Evolutionary conservation across 2,329 filamentous ascomycete species (phyloP).

Genomic region (Calonectria multiphialidica): DNA sequence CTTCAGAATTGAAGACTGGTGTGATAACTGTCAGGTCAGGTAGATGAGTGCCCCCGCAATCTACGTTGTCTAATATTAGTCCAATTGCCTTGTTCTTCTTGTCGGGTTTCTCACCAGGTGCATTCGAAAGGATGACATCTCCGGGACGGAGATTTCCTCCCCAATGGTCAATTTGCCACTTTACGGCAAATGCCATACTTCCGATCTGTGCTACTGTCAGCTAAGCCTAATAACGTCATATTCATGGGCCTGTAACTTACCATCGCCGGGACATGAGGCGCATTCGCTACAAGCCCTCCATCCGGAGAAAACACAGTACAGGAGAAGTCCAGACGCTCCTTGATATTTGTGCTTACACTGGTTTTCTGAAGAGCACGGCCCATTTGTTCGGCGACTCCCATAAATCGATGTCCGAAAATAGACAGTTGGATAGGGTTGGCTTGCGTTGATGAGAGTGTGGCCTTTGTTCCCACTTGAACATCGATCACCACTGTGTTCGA

Average conservation of each 20-base stretch:
- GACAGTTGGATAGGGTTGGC: conserved; percentile 84
- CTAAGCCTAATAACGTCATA: too few species aligned
- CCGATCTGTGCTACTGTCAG: conserved; percentile 68
- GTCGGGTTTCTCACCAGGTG: conserved; percentile 62
- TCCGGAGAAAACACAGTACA: conserved; percentile 82
- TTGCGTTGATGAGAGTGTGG: conserved; percentile 28
- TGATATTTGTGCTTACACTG: conserved; percentile 82
- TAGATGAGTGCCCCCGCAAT: conserved; percentile 84
- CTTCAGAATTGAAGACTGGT: conserved; percentile 74
- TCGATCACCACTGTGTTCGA: conserved; percentile 91
- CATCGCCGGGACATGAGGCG: conserved; percentile 74
- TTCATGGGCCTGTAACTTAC: background rate
- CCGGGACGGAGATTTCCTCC: conserved; percentile 79
- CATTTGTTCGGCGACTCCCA: conserved; percentile 89
- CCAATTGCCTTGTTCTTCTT: accelerated
- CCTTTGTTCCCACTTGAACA: conserved; percentile 64
- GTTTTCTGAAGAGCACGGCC: conserved; percentile 83
- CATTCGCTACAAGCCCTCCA: conserved; percentile 81
- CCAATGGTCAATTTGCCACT: conserved; percentile 83
- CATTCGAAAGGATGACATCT: conserved; percentile 84
- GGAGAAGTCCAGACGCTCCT: conserved; percentile 84
- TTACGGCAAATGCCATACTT: conserved; percentile 85
- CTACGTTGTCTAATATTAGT: conserved; percentile 42
- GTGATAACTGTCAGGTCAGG: conserved; percentile 85
- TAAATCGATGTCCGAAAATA: conserved; percentile 84